Conservation (phyloP, 805 yeast genomes). For the Brettanomyces sp. region DNA sequence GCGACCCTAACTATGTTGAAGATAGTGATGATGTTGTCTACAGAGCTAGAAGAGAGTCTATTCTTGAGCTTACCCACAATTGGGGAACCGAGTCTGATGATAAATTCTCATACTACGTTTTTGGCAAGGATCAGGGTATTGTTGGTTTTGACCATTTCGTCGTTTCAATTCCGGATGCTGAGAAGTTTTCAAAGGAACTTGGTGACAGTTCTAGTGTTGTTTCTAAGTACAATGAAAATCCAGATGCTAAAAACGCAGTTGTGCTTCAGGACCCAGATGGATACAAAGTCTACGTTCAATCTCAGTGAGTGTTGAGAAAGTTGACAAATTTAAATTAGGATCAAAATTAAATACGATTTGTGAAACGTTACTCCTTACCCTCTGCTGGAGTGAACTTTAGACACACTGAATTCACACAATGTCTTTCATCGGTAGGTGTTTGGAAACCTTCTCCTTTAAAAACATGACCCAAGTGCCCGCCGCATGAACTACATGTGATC, state of each 20-base stretch:
- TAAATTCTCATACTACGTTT: slow-evolving; percentile 70
- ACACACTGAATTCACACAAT: slow-evolving; percentile 85
- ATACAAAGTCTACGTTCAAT: slow-evolving; percentile 53
- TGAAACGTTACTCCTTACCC: slow-evolving; percentile 1
- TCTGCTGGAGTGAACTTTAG: slow-evolving; percentile 42
- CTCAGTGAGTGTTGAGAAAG: not conserved
- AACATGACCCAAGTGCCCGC: slow-evolving; percentile 92
- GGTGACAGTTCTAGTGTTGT: slow-evolving; percentile 47
- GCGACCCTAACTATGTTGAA: slow-evolving; percentile 33
- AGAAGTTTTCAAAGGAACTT: slow-evolving; percentile 37
- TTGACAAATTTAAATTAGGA: too few relatives aligned
- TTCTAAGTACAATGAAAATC: slow-evolving; percentile 41
- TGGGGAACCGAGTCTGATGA: slow-evolving; percentile 88
- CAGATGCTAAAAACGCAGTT: slow-evolving; percentile 52
- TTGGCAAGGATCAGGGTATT: slow-evolving; percentile 49
- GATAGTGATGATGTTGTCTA: slow-evolving; percentile 25
- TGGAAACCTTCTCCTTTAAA: slow-evolving; percentile 87
- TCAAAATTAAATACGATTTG: too few relatives aligned
- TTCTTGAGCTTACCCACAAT: slow-evolving; percentile 87
- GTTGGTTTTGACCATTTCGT: slow-evolving; percentile 88
- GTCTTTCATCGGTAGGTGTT: slow-evolving; percentile 85
- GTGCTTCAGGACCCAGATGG: slow-evolving; percentile 86
- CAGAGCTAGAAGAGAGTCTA: slow-evolving; percentile 47
- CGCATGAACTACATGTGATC: slow-evolving; percentile 81
- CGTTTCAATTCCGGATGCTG: slow-evolving; percentile 58